Base-by-base conservation (phyloP, 164 flowering plant species). In the Vitis rupestris region DNA sequence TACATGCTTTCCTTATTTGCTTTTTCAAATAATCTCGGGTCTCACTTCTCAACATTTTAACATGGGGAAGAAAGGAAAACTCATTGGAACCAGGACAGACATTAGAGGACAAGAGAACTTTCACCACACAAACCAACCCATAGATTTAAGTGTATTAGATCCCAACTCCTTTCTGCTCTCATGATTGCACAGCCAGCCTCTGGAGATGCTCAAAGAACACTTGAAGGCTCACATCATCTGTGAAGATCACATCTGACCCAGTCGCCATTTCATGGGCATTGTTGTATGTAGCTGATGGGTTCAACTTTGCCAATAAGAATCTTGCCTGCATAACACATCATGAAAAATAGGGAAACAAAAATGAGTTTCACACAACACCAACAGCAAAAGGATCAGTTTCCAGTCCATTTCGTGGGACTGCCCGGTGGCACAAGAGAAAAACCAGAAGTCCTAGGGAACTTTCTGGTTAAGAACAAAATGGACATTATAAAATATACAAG, bases 191-290 rank as follows among this genome's bases (percentile, higher is more conserved):
- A 2, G 92, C 98, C 70, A 94, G 76, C 83, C 82, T 86, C 81
- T 94, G 98, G 58, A 94, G 98, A 83, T 94, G 98, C 78, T 92
- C 97, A 49, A 92, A 82, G 83, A 94, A 94, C 15, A 94, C 97
- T 81, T 90, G 95, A 37, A 94, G 85, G 72, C 97, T 92, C 65
- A 94, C 98, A 71, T 94, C 98, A 61, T 94, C 98, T 0, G 98
- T 92, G 83, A 92, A 92, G 68, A 94, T 94, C 58, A 94, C 83
- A 69, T 94, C 98, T n/a, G 94, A 83, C 9, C 96, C 98, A 51
- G 89, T 69, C 15, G 89, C 82, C 74, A 89, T 82, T 50, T 91
- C 97, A 16, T 81, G 81, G 16, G 86, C 83, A 65, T 89, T 90
- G 60, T 78, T 92, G 78, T 92, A 89, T 10, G 97, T 92, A 10